Evolutionary conservation across 2,329 filamentous ascomycete species (phyloP).

Genomic region (Gaeumannomyces tritici): DNA sequence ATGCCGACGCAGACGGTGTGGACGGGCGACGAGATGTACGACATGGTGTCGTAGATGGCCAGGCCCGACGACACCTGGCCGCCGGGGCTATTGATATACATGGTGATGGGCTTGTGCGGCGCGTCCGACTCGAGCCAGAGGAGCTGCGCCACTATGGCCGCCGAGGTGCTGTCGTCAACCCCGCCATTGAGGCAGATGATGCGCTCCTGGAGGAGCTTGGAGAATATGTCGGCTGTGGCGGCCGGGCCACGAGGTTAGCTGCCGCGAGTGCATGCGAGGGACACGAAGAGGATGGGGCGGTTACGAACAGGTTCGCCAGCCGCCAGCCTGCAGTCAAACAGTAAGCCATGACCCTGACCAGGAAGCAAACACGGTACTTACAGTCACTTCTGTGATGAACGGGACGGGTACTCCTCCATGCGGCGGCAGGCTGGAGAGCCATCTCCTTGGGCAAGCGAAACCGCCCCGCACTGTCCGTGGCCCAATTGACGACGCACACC

Average conservation of each 20-base stretch:
- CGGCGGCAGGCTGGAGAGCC: conserved; percentile 8
- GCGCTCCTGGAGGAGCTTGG: conserved; percentile 75
- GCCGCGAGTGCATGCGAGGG: not conserved
- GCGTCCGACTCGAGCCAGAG: conserved; percentile 97
- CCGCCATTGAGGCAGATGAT: conserved; percentile 90
- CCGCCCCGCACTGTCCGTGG: not conserved
- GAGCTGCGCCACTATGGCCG: conserved; percentile 90
- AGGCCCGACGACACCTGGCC: conserved; percentile 80
- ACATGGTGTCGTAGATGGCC: conserved; percentile 98
- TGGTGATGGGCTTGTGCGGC: conserved; percentile 86
- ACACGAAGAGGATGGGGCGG: not conserved
- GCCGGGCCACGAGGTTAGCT: not conserved
- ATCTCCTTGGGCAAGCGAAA: not conserved
- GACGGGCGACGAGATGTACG: conserved; percentile 87
- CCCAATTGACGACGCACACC: not conserved
- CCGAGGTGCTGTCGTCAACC: conserved; percentile 82
- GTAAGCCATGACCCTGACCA: not conserved
- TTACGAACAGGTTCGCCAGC: conserved; percentile 66
- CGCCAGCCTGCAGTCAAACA: conserved; percentile 47
- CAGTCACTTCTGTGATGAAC: conserved; percentile 47
- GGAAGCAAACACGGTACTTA: conserved; percentile 18
- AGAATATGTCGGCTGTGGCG: conserved; percentile 66
- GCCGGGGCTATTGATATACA: conserved; percentile 96
- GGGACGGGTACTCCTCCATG: conserved; percentile 43
- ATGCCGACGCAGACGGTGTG: conserved; percentile 93